Evolutionary conservation across 2,329 filamentous ascomycete genomes (phyloP), one percentile per base, ranked within the genome.

Genomic region (Calycina herbarum): DNA sequence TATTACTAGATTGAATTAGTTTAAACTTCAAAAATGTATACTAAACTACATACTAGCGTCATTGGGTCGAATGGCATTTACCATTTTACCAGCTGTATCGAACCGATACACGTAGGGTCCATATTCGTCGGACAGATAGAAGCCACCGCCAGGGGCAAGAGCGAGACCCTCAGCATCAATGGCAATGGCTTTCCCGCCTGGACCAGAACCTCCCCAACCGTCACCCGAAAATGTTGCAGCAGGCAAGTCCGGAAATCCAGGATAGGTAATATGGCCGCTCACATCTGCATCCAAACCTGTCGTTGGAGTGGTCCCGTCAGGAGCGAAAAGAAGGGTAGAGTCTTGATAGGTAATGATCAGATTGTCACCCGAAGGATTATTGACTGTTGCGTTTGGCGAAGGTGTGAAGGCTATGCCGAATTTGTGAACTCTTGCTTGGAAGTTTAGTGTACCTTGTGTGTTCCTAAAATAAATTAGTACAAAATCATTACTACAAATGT

Each of bases 91-190:
- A 0, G 75, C 73, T 2, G 75, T 68, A 67, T 82, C 78, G 76
- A 92, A 92, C 57, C 86, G 83, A 80, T 91, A 92, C 27, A 91
- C 78, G 71, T 88, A 91, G 0, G 88, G 88, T 0, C 88, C 89
- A 73, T 90, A 89, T 77, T 92, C 89, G 73, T 92, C 89, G 40
- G 68, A 70, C 20, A 73, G 79, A 87, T 88, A 92, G 77, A 90
- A 91, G 0, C 81, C 80, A 13, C 84, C 86, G 63, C 89, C 84
- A 0, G 78, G 69, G 59, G 82, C 83, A 6, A 92, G 79, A 1
- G 86, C 84, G 0, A 93, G 78, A 1, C 89, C 89, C 78, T 93
- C 90, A 0, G 84, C 78, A 72, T 93, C 90, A 2, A 92, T 73
- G 0, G 84, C 76, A 40, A 91, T 82, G 13, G 86, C 80, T 65